phyloP scores from a whole-genome alignment of 768 basidiomycete genomes.

The Cytidiella melzeri region DNA sequence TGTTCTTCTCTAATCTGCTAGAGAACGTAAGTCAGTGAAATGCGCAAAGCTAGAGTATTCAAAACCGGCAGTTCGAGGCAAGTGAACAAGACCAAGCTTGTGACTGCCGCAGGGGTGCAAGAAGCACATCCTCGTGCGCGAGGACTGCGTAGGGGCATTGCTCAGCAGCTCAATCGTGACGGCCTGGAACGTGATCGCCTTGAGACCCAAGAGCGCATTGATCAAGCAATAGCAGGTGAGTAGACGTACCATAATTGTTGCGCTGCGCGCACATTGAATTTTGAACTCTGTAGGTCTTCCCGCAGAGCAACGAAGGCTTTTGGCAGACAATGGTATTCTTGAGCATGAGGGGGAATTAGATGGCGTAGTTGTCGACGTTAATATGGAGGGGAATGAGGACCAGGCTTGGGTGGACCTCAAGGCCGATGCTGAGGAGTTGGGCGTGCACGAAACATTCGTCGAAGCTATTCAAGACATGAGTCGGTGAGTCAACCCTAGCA shows the following conservation, averaged over 20 bases:
- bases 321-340: background rate
- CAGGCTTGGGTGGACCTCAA: background rate
- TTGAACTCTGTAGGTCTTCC: background rate
- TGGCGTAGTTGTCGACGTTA: background rate
- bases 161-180: background rate
- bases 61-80: background rate
- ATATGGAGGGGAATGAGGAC: background rate
- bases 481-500: background rate
- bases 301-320: background rate
- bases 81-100: background rate
- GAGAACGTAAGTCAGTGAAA: too few species aligned
- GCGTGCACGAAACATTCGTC: background rate
- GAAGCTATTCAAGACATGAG: background rate
- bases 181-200: background rate
- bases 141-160: background rate
- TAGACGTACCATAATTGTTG: too few species aligned
- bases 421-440: background rate
- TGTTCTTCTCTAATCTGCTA: too few species aligned
- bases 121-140: background rate
- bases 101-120: background rate
- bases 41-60: background rate
- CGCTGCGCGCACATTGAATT: too few species aligned
- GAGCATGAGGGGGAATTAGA: background rate
- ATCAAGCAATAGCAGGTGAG: background rate
- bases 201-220: background rate